phyloP scores from a whole-genome alignment of 2,329 filamentous ascomycete species.

The Neofusicoccum ribis region DNA sequence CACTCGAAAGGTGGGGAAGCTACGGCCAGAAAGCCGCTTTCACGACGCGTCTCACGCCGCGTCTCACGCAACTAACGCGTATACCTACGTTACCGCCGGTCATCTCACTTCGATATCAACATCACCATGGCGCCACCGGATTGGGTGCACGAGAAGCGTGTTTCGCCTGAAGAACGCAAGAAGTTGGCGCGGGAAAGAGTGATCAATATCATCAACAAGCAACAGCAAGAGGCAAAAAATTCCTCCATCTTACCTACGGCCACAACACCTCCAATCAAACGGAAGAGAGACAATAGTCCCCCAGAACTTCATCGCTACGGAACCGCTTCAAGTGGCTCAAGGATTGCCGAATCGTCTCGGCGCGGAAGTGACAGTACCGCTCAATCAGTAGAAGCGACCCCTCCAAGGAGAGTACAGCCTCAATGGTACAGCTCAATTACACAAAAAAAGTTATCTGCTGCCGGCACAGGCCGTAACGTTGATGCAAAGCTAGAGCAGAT shows the following conservation, averaged over 20 bases:
- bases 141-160: background rate
- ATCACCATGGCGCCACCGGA: background rate
- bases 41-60: too few species aligned
- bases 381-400: background rate
- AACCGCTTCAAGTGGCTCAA: background rate
- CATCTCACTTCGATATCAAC: background rate
- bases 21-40: too few species aligned
- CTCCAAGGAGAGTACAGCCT: background rate
- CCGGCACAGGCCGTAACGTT: background rate
- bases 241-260: too few species aligned
- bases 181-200: background rate
- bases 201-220: background rate
- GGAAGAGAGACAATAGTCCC: too few species aligned
- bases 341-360: background rate
- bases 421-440: background rate
- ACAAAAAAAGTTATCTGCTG: background rate
- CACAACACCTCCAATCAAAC: too few species aligned
- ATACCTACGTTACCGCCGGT: too few species aligned
- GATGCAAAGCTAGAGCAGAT: background rate
- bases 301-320: too few species aligned
- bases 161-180: background rate
- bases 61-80: too few species aligned
- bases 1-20: too few species aligned
- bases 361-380: background rate
- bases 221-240: background rate